Evolutionary conservation across 176 grass and related monocot species (phyloP), one percentile per base, ranked within the genome.

Genomic region (Phoenix dactylifera): DNA sequence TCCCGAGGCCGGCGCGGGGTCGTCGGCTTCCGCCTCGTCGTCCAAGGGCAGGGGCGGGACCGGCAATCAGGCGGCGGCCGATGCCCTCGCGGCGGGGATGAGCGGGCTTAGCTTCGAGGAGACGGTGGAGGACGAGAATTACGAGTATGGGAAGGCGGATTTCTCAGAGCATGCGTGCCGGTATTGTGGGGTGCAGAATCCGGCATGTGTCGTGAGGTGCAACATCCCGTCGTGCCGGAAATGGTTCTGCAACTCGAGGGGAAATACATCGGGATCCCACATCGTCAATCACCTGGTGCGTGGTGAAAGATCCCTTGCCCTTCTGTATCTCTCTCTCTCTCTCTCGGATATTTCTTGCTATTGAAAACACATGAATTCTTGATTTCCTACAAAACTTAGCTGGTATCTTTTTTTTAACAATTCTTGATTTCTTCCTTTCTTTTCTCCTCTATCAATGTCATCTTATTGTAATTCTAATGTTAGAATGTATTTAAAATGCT

Each of bases 221-320:
- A 98, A 98, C 66, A 70, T 93, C 32, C 88, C 94, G 1, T 85
- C 81, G 64, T 98, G 94, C 63, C 88, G 94, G 57, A 98, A 98
- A 76, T 98, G 94, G 94, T 98, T 98, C 72, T 98, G 88, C 71
- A 98, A 98, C 74, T 98, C 94, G 18, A 74, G 94, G 20, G 94
- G 84, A 56, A 98, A 98, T 64, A 98, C 94, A 24, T 98, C 94
- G 4, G 94, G 88, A 62, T 98, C 94, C 20, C 94, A 98, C 60
- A 98, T 98, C 59, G 94, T 98, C 50, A 98, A 88, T 74, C 94
- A 98, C 58, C 85, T 98, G 73, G 94, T 98, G 70, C 24, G 57
- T 25, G 19, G 62, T 15, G 19, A 56, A 6, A 44, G 10, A 55
- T 49, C 50, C 60, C 9, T 30, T 19, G 35, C 35, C 35, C 35